phyloP scores from a whole-genome alignment of 192 early-diverging fungal species.

The Linnemannia elongata region DNA sequence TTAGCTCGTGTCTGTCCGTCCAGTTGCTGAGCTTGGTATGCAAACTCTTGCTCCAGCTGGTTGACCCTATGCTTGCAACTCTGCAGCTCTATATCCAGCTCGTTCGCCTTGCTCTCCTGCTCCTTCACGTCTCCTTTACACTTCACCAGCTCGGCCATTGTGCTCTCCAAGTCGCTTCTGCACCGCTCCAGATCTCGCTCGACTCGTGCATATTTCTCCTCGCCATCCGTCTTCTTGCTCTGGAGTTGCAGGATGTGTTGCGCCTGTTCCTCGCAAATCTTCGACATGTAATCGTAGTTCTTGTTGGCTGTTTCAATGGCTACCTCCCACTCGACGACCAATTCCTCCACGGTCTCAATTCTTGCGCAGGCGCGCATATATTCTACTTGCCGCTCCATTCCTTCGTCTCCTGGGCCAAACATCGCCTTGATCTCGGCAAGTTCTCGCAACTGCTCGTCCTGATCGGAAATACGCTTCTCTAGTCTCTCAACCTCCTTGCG shows the following conservation, averaged over 20 bases:
- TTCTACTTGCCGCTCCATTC: background rate
- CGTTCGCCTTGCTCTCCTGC: background rate
- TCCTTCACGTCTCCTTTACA: constrained; percentile 9
- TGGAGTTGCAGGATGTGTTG: background rate
- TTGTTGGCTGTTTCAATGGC: background rate
- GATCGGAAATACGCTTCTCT: background rate
- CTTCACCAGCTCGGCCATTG: constrained; percentile 9
- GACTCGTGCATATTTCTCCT: constrained; percentile 13
- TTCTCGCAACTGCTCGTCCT: background rate
- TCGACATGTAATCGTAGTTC: background rate
- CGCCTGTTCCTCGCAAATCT: constrained; percentile 13
- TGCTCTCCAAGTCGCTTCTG: background rate
- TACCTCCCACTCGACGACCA: background rate
- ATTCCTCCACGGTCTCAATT: constrained; percentile 15
- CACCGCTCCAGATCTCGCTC: constrained; percentile 30
- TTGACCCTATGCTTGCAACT: background rate
- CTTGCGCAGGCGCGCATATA: background rate
- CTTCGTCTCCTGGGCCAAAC: background rate
- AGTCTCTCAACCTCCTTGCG: background rate
- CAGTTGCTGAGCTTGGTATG: constrained; percentile 28
- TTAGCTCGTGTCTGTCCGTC: constrained; percentile 33
- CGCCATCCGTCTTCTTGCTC: background rate
- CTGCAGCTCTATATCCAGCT: constrained; percentile 12
- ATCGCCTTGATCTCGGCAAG: background rate
- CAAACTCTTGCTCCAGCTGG: background rate